Conservation (phyloP, 495 filamentous ascomycete genomes). For the Trypethelium eluteriae region DNA sequence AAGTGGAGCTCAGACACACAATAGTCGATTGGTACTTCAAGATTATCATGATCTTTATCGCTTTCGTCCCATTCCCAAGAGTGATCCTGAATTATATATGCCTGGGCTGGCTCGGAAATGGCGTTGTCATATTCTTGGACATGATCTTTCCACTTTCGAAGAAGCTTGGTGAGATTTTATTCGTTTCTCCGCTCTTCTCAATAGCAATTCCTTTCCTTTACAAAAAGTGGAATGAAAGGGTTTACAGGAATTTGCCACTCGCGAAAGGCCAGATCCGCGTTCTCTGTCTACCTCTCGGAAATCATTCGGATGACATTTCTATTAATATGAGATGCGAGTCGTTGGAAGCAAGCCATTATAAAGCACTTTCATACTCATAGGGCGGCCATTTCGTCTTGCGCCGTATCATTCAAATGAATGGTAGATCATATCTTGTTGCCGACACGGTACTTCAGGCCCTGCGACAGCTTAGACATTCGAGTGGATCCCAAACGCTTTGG, state of each 20-base stretch:
- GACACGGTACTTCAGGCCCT: not conserved
- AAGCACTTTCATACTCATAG: not conserved
- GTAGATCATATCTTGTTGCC: not conserved
- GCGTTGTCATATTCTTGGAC: not conserved
- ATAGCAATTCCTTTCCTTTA: not conserved
- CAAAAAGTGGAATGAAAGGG: not conserved
- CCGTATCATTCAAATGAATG: not conserved
- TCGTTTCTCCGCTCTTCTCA: not conserved
- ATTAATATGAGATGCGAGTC: not conserved
- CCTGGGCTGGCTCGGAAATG: not conserved
- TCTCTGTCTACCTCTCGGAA: not conserved
- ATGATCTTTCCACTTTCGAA: not conserved
- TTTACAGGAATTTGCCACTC: conserved; percentile 1
- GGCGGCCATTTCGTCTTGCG: conserved; percentile 1
- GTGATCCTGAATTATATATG: not conserved
- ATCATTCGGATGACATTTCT: not conserved
- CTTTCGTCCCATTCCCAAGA: not conserved
- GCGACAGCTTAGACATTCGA: not conserved
- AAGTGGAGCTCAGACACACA: not conserved
- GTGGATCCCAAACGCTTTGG: not conserved
- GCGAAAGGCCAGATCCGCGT: not conserved
- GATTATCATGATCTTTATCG: not conserved
- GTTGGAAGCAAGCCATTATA: not conserved
- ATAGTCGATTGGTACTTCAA: not conserved
- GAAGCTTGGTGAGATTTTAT: not conserved